These are phyloP conservation scores for Scenedesmus sp. DNA, from an alignment of 163 green algal genomes.

Conservation along the genomic window DNA sequence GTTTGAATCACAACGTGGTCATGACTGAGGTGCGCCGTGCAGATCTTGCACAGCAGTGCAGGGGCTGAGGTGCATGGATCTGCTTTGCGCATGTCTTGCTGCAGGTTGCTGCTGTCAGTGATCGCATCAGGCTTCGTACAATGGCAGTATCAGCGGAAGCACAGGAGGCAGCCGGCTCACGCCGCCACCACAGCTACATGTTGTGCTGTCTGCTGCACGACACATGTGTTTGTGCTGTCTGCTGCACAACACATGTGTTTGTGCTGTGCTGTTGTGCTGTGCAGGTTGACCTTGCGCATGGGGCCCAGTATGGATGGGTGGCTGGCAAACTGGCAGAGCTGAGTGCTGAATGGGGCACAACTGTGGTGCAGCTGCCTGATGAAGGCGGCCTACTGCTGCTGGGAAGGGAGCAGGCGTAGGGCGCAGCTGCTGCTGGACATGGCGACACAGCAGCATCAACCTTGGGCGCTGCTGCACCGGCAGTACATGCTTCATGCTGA, in stretches of 20 bases:
- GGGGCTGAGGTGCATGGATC: no score
- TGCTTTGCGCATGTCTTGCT: no score
- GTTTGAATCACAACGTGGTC: no score
- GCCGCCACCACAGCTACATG: no score
- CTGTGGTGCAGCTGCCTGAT: constrained; percentile 15
- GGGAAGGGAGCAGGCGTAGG: background rate
- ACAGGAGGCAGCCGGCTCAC: no score
- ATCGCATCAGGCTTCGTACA: no score
- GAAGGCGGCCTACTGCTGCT: constrained; percentile 17
- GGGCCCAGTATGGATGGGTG: constrained; percentile 10
- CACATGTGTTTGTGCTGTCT: background rate
- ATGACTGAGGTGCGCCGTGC: no score
- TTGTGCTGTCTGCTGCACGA: background rate
- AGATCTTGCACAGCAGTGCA: no score
- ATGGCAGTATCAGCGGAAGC: no score
- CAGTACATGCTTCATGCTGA: no score
- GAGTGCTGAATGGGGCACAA: background rate
- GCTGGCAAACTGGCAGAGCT: constrained; percentile 12
- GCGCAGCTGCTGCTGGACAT: background rate
- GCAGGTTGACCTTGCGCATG: constrained; percentile 38
- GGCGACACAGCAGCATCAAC: background rate
- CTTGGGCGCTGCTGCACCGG: background rate
- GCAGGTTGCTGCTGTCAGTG: no score
- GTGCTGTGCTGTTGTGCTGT: background rate
- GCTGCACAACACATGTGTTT: no score